Conservation (phyloP, 1,284 basidiomycete species). For the Tilletiopsis washingtonensis region DNA sequence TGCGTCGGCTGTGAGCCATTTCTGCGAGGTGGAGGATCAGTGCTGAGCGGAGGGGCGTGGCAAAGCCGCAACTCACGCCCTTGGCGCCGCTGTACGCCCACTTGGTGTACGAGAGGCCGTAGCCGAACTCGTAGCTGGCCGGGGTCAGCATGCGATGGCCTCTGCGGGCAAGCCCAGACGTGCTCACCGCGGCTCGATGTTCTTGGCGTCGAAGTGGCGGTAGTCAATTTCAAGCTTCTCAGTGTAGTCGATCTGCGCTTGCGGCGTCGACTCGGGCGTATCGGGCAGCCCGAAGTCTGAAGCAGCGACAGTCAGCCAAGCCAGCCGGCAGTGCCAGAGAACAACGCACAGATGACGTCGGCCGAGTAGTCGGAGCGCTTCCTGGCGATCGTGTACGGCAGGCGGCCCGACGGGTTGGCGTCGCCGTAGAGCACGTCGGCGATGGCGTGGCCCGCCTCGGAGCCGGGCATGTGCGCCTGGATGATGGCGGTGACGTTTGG, state of each 20-base stretch:
- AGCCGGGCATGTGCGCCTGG: constrained; percentile 27
- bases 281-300: constrained; percentile 7
- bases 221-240: constrained; percentile 33
- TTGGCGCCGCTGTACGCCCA: constrained; percentile 23
- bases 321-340: constrained; percentile 11
- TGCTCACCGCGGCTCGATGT: too few relatives aligned
- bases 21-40: too few relatives aligned
- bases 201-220: constrained; percentile 23
- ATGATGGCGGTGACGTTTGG: constrained; percentile 39
- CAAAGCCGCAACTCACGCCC: too few relatives aligned
- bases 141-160: too few relatives aligned
- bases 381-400: constrained; percentile 38
- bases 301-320: too few relatives aligned
- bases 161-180: too few relatives aligned
- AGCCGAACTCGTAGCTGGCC: constrained; percentile 34
- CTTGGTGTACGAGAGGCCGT: constrained; percentile 34
- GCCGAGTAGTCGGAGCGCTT: constrained; percentile 25
- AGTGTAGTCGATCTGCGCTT: constrained; percentile 33
- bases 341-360: constrained; percentile 26
- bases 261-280: not conserved
- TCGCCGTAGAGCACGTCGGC: constrained; percentile 34
- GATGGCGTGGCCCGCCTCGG: constrained; percentile 29
- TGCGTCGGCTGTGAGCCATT: constrained; percentile 18
- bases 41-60: too few relatives aligned
- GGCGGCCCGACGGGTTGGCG: constrained; percentile 30